These are phyloP conservation scores for Trypanosoma mega DNA, from an alignment of 208 protist genomes.

Conservation along the genomic window DNA sequence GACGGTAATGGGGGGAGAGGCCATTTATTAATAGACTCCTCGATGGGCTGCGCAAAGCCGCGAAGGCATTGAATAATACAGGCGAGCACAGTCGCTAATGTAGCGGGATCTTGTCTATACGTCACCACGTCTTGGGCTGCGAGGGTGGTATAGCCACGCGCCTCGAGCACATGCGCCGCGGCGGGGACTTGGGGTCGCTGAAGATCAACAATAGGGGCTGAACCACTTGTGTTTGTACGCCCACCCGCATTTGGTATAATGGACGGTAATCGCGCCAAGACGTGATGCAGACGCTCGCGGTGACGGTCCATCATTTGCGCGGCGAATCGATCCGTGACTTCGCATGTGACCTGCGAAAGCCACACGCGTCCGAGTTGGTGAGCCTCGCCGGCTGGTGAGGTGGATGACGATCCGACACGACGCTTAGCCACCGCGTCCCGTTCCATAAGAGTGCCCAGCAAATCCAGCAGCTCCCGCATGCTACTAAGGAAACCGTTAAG, in stretches of 20 bases:
- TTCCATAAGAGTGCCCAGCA: slow-evolving; percentile 16
- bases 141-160: slow-evolving; percentile 46
- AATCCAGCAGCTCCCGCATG: slow-evolving; percentile 20
- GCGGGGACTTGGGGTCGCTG: slow-evolving; percentile 26
- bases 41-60: slow-evolving; percentile 33
- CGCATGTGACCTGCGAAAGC: slow-evolving; percentile 46
- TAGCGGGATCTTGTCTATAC: slow-evolving; percentile 65
- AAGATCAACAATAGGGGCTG: slow-evolving; percentile 15
- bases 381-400: background rate
- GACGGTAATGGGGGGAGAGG: slow-evolving; percentile 72
- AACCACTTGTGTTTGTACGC: slow-evolving; percentile 12
- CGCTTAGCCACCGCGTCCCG: slow-evolving; percentile 4
- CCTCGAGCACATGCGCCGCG: slow-evolving; percentile 42
- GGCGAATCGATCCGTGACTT: slow-evolving; percentile 52
- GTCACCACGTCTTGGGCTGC: slow-evolving; percentile 48
- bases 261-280: slow-evolving; percentile 37
- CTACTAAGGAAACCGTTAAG: slow-evolving; percentile 50
- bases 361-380: slow-evolving; percentile 38
- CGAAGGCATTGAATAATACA: slow-evolving; percentile 46
- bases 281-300: slow-evolving; percentile 42
- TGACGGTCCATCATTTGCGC: slow-evolving; percentile 68
- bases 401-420: background rate
- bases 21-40: slow-evolving; percentile 28
- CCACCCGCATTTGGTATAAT: slow-evolving; percentile 33
- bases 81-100: slow-evolving; percentile 44